Evolutionary conservation across 352 stramenopile species (phyloP).

Genomic region (Phytopythium mirpurense): DNA sequence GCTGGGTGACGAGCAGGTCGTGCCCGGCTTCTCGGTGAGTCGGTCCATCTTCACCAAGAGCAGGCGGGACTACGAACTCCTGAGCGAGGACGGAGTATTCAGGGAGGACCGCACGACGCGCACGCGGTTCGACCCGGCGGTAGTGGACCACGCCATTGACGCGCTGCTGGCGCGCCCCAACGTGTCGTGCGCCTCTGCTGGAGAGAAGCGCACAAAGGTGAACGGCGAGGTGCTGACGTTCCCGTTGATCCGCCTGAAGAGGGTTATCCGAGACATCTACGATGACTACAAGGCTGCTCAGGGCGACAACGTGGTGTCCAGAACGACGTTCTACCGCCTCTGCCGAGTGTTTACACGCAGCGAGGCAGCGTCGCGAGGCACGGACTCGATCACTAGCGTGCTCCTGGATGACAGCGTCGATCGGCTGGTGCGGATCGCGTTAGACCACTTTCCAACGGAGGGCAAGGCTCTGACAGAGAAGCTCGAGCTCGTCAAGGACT

Average conservation of each 20-base stretch:
- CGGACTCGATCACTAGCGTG: background rate
- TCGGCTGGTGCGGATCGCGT: background rate
- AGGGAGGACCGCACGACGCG: background rate
- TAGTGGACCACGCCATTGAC: background rate
- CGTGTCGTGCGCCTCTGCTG: background rate
- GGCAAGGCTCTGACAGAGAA: background rate
- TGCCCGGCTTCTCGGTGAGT: constrained; percentile 1
- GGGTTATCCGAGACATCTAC: background rate
- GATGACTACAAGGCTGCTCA: background rate
- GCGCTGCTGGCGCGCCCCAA: background rate
- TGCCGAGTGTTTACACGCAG: background rate
- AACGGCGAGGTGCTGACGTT: background rate
- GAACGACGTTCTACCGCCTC: constrained; percentile 4
- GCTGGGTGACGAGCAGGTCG: background rate
- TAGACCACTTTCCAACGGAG: background rate
- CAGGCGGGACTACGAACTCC: background rate
- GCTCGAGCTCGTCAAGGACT: constrained; percentile 1
- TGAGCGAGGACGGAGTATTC: constrained; percentile 1
- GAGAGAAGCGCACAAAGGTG: background rate
- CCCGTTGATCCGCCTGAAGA: background rate
- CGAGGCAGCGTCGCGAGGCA: background rate
- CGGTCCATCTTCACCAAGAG: background rate
- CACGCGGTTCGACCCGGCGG: background rate
- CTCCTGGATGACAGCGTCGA: constrained; percentile 3
- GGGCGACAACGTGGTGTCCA: background rate